These are phyloP conservation scores for Taiozyma sp. DNA, from an alignment of 1,139 yeast species.

Conservation along the genomic window DNA sequence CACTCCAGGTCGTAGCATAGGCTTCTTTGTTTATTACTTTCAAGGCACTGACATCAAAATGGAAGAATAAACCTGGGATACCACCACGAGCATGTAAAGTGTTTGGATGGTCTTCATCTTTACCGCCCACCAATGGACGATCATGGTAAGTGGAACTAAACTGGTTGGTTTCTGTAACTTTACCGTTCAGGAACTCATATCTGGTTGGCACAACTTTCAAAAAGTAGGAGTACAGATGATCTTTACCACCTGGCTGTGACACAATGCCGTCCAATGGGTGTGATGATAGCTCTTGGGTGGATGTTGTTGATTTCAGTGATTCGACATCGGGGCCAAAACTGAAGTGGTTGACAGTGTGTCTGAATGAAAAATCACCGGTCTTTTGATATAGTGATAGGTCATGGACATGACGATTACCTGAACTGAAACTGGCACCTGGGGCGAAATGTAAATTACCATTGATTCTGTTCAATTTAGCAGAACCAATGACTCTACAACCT, in stretches of 20 bases:
- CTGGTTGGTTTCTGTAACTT: slow-evolving; percentile 76
- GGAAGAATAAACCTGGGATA: slow-evolving; percentile 81
- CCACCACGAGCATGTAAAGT: slow-evolving; percentile 86
- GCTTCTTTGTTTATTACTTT: slow-evolving; percentile 85
- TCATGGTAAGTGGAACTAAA: slow-evolving; percentile 90
- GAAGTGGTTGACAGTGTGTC: slow-evolving; percentile 74
- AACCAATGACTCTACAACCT: slow-evolving; percentile 86
- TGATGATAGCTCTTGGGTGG: slow-evolving; percentile 34
- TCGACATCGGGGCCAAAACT: slow-evolving; percentile 71
- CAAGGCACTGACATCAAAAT: slow-evolving; percentile 90
- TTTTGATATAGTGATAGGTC: slow-evolving; percentile 71
- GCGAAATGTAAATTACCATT: slow-evolving; percentile 94
- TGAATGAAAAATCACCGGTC: slow-evolving; percentile 51
- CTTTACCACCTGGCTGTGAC: slow-evolving; percentile 42
- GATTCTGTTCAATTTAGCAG: slow-evolving; percentile 75
- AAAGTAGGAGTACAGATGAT: slow-evolving; percentile 71
- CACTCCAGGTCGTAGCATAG: slow-evolving; percentile 77
- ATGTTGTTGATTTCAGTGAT: slow-evolving; percentile 14
- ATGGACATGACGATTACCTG: slow-evolving; percentile 66
- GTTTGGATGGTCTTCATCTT: slow-evolving; percentile 87
- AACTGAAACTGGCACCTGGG: slow-evolving; percentile 69
- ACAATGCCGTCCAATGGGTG: slow-evolving; percentile 69
- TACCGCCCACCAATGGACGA: slow-evolving; percentile 80
- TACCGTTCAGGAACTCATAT: slow-evolving; percentile 58
- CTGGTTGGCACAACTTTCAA: slow-evolving; percentile 90